A percentile compares a stretch with the other conserved stretches of the same genome.
Evolutionary conservation across 768 basidiomycete genomes (phyloP).

Genomic region (Mycena crocata): DNA sequence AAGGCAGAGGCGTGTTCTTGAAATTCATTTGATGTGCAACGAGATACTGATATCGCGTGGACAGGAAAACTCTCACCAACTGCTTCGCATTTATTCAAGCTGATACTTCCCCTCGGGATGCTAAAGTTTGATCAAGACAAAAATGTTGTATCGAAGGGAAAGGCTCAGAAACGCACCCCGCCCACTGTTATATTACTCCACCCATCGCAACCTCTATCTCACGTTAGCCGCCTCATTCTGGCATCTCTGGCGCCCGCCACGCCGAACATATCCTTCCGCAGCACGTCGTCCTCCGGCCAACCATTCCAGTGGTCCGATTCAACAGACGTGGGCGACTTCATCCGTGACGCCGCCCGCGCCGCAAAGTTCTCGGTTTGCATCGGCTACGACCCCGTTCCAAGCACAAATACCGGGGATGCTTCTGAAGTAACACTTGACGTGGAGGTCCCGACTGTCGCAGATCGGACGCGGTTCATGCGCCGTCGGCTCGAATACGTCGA

Average conservation of each 20-base stretch:
- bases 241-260: constrained; percentile 53
- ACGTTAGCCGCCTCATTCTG: constrained; percentile 67
- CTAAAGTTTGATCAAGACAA: constrained; percentile 31
- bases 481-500: constrained; percentile 57
- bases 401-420: constrained; percentile 3
- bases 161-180: constrained; percentile 30
- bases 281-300: constrained; percentile 42
- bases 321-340: constrained; percentile 75
- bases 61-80: constrained; percentile 72
- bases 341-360: constrained; percentile 68
- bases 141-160: constrained; percentile 10
- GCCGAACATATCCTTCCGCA: constrained; percentile 58
- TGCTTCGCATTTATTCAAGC: constrained; percentile 73
- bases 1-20: constrained; percentile 14
- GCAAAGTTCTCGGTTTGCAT: constrained; percentile 65
- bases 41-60: constrained; percentile 1
- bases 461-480: constrained; percentile 69
- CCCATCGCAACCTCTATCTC: constrained; percentile 76
- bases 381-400: constrained; percentile 37
- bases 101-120: constrained; percentile 63
- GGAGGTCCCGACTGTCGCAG: constrained; percentile 71
- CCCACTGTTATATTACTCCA: constrained; percentile 74
- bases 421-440: constrained; percentile 53
- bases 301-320: constrained; percentile 70
- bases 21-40: neutral